phyloP scores from a whole-genome alignment of 345 rosid species.

The Eutrema japonicum region DNA sequence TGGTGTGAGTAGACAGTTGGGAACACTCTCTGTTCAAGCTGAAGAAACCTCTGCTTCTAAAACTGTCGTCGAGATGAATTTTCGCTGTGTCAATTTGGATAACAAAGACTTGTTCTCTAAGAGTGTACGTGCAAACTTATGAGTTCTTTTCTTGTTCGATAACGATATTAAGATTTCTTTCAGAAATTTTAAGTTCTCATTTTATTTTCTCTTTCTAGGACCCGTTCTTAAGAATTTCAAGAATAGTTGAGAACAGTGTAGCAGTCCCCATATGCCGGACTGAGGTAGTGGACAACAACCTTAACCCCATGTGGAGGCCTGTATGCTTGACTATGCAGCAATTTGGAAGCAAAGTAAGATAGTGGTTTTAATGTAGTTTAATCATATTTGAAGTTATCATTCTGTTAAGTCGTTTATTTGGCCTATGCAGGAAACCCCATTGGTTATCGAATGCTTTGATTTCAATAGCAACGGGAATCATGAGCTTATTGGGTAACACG shows the following conservation, averaged over 20 bases:
- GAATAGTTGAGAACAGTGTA: conserved; percentile 60
- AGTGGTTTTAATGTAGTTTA: background rate
- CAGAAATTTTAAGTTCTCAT: background rate
- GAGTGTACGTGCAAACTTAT: conserved; percentile 57
- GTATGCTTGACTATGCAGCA: conserved; percentile 74
- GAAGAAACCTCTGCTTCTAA: conserved; percentile 74
- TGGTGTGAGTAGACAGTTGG: conserved; percentile 51
- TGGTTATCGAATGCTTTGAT: conserved; percentile 83
- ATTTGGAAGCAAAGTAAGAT: conserved; percentile 79
- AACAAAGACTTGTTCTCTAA: conserved; percentile 79
- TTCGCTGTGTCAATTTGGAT: conserved; percentile 61
- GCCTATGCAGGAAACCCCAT: conserved; percentile 64
- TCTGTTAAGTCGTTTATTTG: conserved; percentile 1
- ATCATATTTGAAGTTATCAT: conserved; percentile 5
- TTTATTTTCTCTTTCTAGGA: conserved; percentile 52
- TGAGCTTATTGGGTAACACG: conserved; percentile 64
- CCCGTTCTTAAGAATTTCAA: conserved; percentile 84
- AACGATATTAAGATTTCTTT: conserved; percentile 1
- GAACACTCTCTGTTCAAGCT: conserved; percentile 67
- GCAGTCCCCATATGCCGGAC: conserved; percentile 76
- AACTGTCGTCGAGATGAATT: conserved; percentile 56
- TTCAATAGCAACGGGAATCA: conserved; percentile 78
- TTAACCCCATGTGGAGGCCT: conserved; percentile 82
- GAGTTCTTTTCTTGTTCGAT: conserved; percentile 2
- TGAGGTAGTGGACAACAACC: conserved; percentile 68